Conservation (phyloP, 2,329 filamentous ascomycete genomes). For the Xylaria sp. region DNA sequence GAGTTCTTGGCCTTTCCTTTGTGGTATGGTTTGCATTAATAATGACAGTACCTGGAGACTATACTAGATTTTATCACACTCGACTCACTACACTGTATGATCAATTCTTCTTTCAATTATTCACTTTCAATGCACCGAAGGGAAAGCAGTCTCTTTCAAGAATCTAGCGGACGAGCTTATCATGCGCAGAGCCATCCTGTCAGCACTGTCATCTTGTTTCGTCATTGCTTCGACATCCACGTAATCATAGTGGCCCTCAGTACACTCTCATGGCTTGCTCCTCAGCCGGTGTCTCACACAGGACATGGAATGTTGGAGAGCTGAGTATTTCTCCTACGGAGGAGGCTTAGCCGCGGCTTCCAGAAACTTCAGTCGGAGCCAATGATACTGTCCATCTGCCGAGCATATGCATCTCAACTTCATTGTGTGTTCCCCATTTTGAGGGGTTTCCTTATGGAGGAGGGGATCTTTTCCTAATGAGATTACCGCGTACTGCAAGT, state of each 20-base stretch:
- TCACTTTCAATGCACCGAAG: not conserved
- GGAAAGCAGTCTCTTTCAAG: not conserved
- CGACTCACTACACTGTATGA: not conserved
- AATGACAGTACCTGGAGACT: not conserved
- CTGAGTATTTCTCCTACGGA: not conserved
- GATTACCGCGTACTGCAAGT: conserved; percentile 18
- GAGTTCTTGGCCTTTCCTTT: not conserved
- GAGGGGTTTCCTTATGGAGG: conserved; percentile 17
- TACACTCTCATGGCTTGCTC: not conserved
- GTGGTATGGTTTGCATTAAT: not conserved
- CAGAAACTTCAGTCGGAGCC: not conserved
- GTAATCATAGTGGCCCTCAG: not conserved
- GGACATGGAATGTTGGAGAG: not conserved
- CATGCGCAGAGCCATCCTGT: not conserved
- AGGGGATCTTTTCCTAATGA: conserved; percentile 28
- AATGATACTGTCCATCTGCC: conserved; percentile 16
- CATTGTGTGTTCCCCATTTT: not conserved
- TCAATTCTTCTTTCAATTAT: not conserved
- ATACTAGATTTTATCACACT: not conserved
- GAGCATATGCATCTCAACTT: conserved; percentile 9
- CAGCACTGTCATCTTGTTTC: not conserved
- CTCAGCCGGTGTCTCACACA: not conserved
- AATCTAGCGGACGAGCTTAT: not conserved
- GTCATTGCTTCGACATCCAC: not conserved
- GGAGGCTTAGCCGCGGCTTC: not conserved